phyloP scores from a whole-genome alignment of 495 filamentous ascomycete genomes.

The Melanomma pulvis-pyrius region DNA sequence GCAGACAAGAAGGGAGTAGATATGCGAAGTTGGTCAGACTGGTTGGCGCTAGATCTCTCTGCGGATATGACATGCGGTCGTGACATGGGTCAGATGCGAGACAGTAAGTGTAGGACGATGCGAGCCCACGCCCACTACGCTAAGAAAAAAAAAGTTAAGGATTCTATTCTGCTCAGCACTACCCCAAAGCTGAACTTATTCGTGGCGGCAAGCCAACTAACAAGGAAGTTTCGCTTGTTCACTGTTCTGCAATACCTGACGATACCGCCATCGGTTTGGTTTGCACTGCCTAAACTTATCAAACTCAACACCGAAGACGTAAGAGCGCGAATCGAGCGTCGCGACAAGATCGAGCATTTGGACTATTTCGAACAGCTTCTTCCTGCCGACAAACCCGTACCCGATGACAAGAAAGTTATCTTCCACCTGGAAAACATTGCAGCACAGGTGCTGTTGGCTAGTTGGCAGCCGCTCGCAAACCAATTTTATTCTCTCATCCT shows the following conservation, averaged over 20 bases:
- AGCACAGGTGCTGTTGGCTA: not conserved
- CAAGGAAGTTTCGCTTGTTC: not conserved
- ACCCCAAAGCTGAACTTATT: conserved; percentile 4
- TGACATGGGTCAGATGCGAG: conserved; percentile 9
- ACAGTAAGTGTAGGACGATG: conserved; percentile 1
- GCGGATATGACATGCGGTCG: conserved; percentile 1
- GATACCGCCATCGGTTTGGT: conserved; percentile 3
- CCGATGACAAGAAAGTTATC: not conserved
- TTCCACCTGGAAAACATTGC: conserved; percentile 5
- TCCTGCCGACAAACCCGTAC: not conserved
- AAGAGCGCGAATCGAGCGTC: not conserved
- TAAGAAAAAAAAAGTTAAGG: not conserved
- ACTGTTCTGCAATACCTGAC: conserved; percentile 1
- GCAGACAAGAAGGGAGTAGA: not conserved
- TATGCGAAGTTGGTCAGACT: not conserved
- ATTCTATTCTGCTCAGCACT: not conserved
- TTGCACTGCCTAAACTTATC: conserved; percentile 1
- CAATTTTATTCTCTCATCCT: conserved; percentile 1
- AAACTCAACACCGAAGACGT: conserved; percentile 1
- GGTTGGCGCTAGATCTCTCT: conserved; percentile 8
- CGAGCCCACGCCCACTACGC: not conserved
- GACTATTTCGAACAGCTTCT: conserved; percentile 14
- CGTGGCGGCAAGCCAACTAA: not conserved
- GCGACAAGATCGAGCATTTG: conserved; percentile 2
- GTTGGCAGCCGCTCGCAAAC: conserved; percentile 5